phyloP scores from a whole-genome alignment of 2,329 filamentous ascomycete species.

The Nemania sp. region DNA sequence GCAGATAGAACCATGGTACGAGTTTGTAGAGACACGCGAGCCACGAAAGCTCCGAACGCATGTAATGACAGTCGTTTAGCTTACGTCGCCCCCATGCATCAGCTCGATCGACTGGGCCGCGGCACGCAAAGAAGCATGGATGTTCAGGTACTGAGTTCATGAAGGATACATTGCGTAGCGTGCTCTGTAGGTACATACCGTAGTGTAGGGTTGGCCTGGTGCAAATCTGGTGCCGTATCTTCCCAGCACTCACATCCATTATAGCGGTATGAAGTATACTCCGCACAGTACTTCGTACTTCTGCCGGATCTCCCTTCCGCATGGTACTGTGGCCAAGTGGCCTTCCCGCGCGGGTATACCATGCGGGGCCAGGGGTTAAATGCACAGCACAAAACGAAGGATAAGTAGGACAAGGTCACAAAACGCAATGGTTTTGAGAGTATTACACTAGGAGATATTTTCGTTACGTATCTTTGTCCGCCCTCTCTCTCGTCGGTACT shows the following conservation, averaged over 20 bases:
- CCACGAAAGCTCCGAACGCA: slow-evolving; percentile 23
- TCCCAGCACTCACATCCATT: slow-evolving; percentile 7
- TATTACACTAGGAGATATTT: background rate
- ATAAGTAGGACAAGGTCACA: slow-evolving; percentile 7
- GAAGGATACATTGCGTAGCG: too few relatives aligned
- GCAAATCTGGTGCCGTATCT: slow-evolving; percentile 9
- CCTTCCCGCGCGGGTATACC: slow-evolving; percentile 11
- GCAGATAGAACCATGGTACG: slow-evolving; percentile 18
- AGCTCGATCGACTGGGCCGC: slow-evolving; percentile 14
- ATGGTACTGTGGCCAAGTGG: slow-evolving; percentile 1
- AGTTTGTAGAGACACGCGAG: slow-evolving; percentile 17
- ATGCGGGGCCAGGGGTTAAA: slow-evolving; percentile 15
- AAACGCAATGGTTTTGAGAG: slow-evolving; percentile 2
- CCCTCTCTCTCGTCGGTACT: too few relatives aligned
- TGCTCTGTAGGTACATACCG: too few relatives aligned
- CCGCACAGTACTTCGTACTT: slow-evolving; percentile 10
- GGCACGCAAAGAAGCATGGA: slow-evolving; percentile 7
- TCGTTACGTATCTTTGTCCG: too few relatives aligned
- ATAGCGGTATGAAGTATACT: slow-evolving; percentile 3
- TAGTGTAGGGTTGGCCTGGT: slow-evolving; percentile 8
- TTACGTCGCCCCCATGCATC: slow-evolving; percentile 14
- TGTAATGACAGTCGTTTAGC: slow-evolving; percentile 17
- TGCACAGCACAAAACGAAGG: slow-evolving; percentile 20
- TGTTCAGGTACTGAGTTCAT: slow-evolving; percentile 9
- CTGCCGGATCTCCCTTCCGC: slow-evolving; percentile 12